Base-by-base conservation (phyloP, 1,284 basidiomycete species). In the Ustilago loliicola region DNA sequence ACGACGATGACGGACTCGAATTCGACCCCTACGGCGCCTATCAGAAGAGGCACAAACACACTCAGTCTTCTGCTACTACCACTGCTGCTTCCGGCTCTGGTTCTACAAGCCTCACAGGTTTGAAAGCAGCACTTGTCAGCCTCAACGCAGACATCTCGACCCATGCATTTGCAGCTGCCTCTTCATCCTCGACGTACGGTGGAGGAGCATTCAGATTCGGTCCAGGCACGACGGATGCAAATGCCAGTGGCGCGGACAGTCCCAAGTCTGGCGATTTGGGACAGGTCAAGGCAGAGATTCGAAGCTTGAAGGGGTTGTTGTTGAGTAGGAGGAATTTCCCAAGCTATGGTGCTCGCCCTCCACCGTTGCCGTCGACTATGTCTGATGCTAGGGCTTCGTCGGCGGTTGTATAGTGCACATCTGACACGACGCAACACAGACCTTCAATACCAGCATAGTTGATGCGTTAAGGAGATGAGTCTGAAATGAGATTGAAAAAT, bases 221-320 rank as follows among this genome's bases (percentile, higher is more conserved):
- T 1, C 48, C 68, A 0, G 63, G 61, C 15, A 40, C 64, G 0
- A 32, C 66, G 11, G 53, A 50, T 38, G 36, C 50, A 21, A 30
- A 25, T 15, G 51, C 27, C 15, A 58, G 36, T 19, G 72, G 77
- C 6, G 36, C 65, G 1, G 66, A 69, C 29, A 70, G 62, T 27
- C 63, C 73, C 7, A 69, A 67, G 36, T 63, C 59, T 0, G 80
- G 68, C 3, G 80, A 81, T 51, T 52, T 81, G n/a, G 80, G 70
- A 17, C 83, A 84, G 77, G 76, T 85, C 61, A 81, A 81, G 61
- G 83, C 83, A 6, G 83, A 85, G 53, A 84, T 85, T 34, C 65
- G 83, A 21, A 83, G 78, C 36, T 55, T 85, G 52, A 85, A 85
- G 42, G 83, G 83, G 1, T 47, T 85, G n/a, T 30, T 85, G 65